Base-by-base conservation (phyloP, 139 green algal genomes). In the Bryopsis sp. region DNA sequence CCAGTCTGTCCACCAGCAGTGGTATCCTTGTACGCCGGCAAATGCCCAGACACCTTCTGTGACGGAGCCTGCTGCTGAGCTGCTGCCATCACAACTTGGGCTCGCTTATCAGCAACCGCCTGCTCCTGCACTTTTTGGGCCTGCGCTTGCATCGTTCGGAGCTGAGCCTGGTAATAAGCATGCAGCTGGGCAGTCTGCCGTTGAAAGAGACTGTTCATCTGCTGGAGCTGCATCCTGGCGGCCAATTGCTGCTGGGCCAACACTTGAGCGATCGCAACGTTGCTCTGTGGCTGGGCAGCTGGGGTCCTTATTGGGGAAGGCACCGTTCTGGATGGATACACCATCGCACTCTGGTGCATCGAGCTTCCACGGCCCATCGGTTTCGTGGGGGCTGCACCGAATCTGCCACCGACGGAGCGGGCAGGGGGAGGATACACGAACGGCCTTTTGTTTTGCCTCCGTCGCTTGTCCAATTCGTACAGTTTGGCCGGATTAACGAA, bases 401-500 rank as follows among this genome's bases (percentile, higher is more conserved):
- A 26, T 54, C 43, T 19, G 11, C 15, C 43, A 54, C 43, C 43
- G 19, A 19, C 43, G 19, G 43, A 11, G 15, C 19, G 43, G 43
- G 43, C 43, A 19, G 43, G 11, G 43, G 43, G 43, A 11, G 11
- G 43, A 11, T 26, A 11, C 19, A 11, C 19, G 43, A 19, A 29
- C 31, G 1, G 22, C 34, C 22, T 58, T 15, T n/a, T 43, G 61
- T 58, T 24, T 15, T 26, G 22, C 34, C 1, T 68, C 11, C 2
- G 48, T 36, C 0, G 32, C 61, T 36, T 38, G 47, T 68, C 47
- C n/a, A n/a, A n/a, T 8, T 47, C 67, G 2, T 70, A 47, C 8
- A 60, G 39, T 69, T 88, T 88, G 63, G 72, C 69, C 2, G 82
- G 82, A 70, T 88, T 88, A 43, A 79, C 73, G 58, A 88, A 85